Evolutionary conservation across 2,329 filamentous ascomycete genomes (phyloP).

Genomic region (Trichoderma pleuroti): DNA sequence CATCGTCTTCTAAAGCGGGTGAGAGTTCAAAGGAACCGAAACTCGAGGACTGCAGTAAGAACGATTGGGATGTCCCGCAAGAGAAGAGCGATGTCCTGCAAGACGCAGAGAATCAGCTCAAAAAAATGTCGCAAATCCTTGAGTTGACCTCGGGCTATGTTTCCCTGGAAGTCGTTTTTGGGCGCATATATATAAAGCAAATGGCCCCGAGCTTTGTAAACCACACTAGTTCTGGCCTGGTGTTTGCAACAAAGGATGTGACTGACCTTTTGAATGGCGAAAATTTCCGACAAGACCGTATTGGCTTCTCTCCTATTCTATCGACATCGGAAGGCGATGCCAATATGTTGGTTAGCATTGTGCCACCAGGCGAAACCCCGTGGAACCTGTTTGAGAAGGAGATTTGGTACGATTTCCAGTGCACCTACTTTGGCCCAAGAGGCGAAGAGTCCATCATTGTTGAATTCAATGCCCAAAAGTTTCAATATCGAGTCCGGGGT

Average conservation of each 20-base stretch:
- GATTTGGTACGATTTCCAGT: conserved; percentile 30
- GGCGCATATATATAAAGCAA: conserved; percentile 30
- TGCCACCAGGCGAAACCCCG: conserved; percentile 13
- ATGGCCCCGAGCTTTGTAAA: conserved; percentile 21
- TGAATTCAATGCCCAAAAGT: conserved; percentile 29
- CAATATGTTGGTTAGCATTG: conserved; percentile 22
- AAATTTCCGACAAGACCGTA: conserved; percentile 1
- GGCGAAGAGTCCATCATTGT: conserved; percentile 22
- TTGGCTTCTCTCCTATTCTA: conserved; percentile 30
- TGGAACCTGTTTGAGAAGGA: conserved; percentile 24
- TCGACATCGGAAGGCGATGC: conserved; percentile 29
- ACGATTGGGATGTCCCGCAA: neutral
- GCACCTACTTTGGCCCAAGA: conserved; percentile 13
- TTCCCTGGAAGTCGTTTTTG: conserved; percentile 28
- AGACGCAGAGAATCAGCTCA: conserved; percentile 18
- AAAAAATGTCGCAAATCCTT: conserved; percentile 22
- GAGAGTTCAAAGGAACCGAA: neutral
- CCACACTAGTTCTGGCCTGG: conserved; percentile 23
- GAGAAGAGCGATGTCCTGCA: conserved; percentile 19
- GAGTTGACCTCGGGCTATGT: conserved; percentile 27
- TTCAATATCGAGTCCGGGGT: conserved; percentile 24
- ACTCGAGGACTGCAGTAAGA: neutral
- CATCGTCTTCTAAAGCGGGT: neutral
- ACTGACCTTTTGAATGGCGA: conserved; percentile 15
- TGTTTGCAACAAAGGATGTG: conserved; percentile 20